Evolutionary conservation across 2,329 filamentous ascomycete species (phyloP), one percentile per base, ranked within the genome.

Genomic region (Ceratocystis papillata): DNA sequence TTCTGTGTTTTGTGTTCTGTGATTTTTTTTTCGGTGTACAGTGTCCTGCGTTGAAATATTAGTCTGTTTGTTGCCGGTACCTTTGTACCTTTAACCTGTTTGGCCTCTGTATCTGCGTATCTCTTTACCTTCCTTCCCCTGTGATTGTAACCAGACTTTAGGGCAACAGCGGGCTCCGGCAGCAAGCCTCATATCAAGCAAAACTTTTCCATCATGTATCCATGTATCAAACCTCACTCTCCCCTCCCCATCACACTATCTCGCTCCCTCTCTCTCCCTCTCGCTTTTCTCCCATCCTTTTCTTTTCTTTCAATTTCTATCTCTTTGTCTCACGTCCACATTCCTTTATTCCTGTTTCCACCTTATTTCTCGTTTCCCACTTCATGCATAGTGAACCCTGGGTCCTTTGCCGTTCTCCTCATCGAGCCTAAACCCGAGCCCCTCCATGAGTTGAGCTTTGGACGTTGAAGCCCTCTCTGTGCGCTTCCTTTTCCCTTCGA

Each of bases 201-300:
- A 30, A 10, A 33, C 5, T 59, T 17, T 37, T n/a, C 8, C 22
- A 10, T 41, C 59, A 46, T 20, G 25, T 10, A 10, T 53, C n/a
- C 17, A 48, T 25, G 7, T 22, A 53, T 45, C 15, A 44, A 25
- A 15, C 20, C 12, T 66, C 57, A 5, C 12, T 33, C 44, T 45
- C n/a, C 50, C 20, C 28, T 28, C 28, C 12, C 50, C 20, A 53
- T 45, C 37, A 5, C 37, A 41, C 37, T 41, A 41, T 33, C 28
- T 33, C 17, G 17, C 33, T 59, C 28, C 53, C 5, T 45, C 25
- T 45, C 25, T 48, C 50, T 53, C 17, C 45, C 20, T 15, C 22
- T 63, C 50, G 12, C 5, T 15, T 59, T 55, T 28, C 33, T 48
- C 59, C 20, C 28, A 30, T 30, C 30, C n/a, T 63, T 63, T 66